A percentile compares a stretch with the other conserved stretches of the same genome.
Evolutionary conservation across 2,329 filamentous ascomycete species (phyloP).

Genomic region (Xylaria sp.): DNA sequence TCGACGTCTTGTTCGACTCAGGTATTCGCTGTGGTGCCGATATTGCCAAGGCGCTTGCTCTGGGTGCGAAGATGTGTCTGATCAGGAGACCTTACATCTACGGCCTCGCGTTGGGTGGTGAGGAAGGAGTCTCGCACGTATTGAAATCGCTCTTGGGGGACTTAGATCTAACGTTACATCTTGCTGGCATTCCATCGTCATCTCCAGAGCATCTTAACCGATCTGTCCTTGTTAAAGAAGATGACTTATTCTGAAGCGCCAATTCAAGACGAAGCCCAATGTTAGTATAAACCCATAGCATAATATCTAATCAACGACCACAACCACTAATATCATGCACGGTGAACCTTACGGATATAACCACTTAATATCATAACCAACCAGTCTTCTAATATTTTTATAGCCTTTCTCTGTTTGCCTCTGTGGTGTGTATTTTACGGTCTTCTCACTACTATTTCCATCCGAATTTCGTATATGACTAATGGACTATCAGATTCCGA

Average conservation of each 20-base stretch:
- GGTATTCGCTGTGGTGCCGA: constrained; percentile 64
- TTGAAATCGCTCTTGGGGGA: constrained; percentile 35
- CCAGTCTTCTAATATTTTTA: no score
- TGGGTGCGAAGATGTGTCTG: constrained; percentile 63
- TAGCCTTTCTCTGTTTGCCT: no score
- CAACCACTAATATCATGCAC: no score
- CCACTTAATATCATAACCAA: no score
- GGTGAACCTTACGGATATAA: no score
- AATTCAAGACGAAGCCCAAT: neutral
- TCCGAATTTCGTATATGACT: neutral
- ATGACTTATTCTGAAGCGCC: constrained; percentile 30
- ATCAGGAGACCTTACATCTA: constrained; percentile 65
- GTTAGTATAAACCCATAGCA: neutral
- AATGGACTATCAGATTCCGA: neutral
- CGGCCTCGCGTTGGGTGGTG: constrained; percentile 35
- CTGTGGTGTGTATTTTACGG: no score
- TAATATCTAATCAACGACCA: neutral
- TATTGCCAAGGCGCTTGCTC: constrained; percentile 62
- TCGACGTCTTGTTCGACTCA: constrained; percentile 65
- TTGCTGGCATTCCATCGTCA: constrained; percentile 33
- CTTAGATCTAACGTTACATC: constrained; percentile 35
- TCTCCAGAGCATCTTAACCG: constrained; percentile 28
- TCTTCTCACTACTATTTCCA: neutral
- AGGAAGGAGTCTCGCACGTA: constrained; percentile 37
- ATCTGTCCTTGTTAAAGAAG: constrained; percentile 30